phyloP scores from a whole-genome alignment of 164 flowering plant genomes.

The Dillenia suffruticosa region DNA sequence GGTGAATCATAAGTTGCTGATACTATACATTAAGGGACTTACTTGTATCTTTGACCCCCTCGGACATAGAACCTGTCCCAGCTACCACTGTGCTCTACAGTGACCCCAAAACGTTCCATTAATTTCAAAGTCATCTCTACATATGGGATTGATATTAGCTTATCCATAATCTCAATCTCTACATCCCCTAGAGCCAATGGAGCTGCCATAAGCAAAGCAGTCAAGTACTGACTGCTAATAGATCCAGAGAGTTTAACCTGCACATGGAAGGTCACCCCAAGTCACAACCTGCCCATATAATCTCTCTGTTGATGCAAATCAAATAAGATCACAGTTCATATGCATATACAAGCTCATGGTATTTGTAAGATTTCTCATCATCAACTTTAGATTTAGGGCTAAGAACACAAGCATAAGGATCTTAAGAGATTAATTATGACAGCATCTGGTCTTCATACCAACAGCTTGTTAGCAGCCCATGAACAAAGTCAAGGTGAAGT shows the following conservation, averaged over 20 bases:
- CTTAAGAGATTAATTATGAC: no score
- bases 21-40: constrained; percentile 16
- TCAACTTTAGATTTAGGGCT: no score
- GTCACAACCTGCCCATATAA: no score
- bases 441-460: no score
- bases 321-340: no score
- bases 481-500: no score
- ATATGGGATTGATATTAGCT: constrained; percentile 89
- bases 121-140: constrained; percentile 97
- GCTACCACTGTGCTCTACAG: constrained; percentile 62
- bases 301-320: no score
- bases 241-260: constrained; percentile 98
- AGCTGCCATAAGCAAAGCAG: constrained; percentile 97
- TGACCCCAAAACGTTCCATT: constrained; percentile 92
- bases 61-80: constrained; percentile 81
- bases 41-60: constrained; percentile 98
- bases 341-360: no score
- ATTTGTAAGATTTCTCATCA: no score
- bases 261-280: constrained; percentile 9
- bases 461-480: no score
- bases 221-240: constrained; percentile 93
- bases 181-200: constrained; percentile 93
- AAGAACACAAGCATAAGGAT: no score
- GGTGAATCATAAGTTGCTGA: background rate
- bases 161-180: constrained; percentile 92